Evolutionary conservation across 2,329 filamentous ascomycete species (phyloP), one percentile per base, ranked within the genome.

Genomic region (Talaromyces sp.): DNA sequence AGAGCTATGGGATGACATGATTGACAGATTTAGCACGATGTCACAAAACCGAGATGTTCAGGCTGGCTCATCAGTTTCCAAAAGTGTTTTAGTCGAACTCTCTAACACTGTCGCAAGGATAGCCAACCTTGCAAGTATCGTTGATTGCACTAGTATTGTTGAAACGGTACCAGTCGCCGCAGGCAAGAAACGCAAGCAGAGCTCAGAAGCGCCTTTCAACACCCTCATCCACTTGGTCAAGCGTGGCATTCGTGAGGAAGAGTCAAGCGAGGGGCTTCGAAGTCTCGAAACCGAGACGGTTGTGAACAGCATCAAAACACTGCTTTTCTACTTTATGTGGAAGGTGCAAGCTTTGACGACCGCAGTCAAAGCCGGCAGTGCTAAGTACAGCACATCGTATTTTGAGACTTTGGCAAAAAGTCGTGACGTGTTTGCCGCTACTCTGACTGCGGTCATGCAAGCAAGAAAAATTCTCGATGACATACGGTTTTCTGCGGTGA

Each of bases 271-370:
- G 50, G 89, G 90, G 14, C 84, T 89, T 31, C 90, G 93, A 68
- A 88, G 88, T 50, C 81, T 91, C 13, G 94, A 98, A 76, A 91
- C 95, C 69, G 88, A 91, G 68, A 83, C 95, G 50, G 88, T 92
- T 7, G 83, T 87, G 1, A 90, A 89, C 70, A 89, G 92, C 35
- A 90, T 96, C 72, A 90, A 90, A 69, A 85, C 89, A 1, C 84
- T 90, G 60, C 84, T 93, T 56, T 92, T 96, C 78, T 98, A 97
- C 79, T 96, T 97, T 74, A 92, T 96, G 87, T 99, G 95, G 95
- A 94, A 95, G 74, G 85, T 90, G 24, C 86, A 87, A 62, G 82
- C 84, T 61, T 73, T 92, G 66, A 81, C 83, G 67, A 81, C 83
- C 62, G 77, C 84, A 16, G 76, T 91, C 41, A 79, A 83, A 16